Conservation (phyloP, 2,329 filamentous ascomycete genomes). For the Aurifilum marmelostoma region DNA sequence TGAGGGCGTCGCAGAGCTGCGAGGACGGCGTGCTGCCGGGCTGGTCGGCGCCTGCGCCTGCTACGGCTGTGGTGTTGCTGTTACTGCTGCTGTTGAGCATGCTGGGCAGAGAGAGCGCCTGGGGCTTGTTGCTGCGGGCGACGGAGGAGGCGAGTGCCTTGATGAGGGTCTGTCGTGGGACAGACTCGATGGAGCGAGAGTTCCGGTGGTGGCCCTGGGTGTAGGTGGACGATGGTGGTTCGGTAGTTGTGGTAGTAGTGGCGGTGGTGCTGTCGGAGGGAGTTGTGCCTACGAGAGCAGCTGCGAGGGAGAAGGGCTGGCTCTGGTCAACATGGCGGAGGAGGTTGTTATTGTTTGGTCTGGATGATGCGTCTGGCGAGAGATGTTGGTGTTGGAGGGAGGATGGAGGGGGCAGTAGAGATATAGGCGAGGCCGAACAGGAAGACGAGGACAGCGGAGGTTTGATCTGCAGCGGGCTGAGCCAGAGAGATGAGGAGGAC, state of each 20-base stretch:
- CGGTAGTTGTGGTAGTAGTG: too few species aligned
- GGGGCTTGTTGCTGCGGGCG: constrained; percentile 59
- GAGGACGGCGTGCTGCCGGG: constrained; percentile 57
- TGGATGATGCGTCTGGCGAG: constrained; percentile 21
- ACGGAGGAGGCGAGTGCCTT: constrained; percentile 74
- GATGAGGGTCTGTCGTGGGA: constrained; percentile 80
- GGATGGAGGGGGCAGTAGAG: constrained; percentile 18
- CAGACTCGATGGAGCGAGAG: constrained; percentile 63
- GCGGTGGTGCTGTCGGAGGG: constrained; percentile 37
- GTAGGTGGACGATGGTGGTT: constrained; percentile 33
- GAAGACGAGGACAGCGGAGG: constrained; percentile 23
- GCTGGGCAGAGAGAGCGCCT: constrained; percentile 64
- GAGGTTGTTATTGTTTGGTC: constrained; percentile 15
- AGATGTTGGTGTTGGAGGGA: constrained; percentile 8
- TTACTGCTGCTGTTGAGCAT: constrained; percentile 57
- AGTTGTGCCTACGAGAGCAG: constrained; percentile 29
- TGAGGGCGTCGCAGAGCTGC: constrained; percentile 65
- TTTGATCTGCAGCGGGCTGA: neutral
- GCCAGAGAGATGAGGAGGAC: constrained; percentile 27
- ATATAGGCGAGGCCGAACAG: constrained; percentile 18
- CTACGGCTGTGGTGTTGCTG: constrained; percentile 33
- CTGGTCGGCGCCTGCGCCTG: constrained; percentile 37
- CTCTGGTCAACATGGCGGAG: constrained; percentile 30
- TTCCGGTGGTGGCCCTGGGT: constrained; percentile 48
- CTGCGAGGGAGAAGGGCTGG: constrained; percentile 24